Percentiles rank a stretch among this genome's conserved stretches.
Evolutionary conservation across 2,329 filamentous ascomycete species (phyloP).

Genomic region (Tolypocladium paradoxum): DNA sequence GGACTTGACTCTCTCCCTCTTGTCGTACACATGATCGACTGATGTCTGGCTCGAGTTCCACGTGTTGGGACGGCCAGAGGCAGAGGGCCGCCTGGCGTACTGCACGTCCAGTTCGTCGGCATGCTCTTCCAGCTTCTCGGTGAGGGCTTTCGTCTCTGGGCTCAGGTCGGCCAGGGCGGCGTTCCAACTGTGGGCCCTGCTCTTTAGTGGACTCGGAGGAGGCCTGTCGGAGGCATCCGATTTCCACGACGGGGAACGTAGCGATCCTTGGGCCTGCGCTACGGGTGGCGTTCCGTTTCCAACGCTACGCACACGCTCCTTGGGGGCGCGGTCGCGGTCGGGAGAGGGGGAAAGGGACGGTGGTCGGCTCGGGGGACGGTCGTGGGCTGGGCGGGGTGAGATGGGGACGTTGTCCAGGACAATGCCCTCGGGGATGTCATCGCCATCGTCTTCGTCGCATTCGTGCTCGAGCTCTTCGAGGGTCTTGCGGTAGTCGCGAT

Average conservation of each 20-base stretch:
- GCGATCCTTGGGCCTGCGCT: slow-evolving; percentile 46
- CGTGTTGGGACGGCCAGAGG: slow-evolving; percentile 25
- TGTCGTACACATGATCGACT: slow-evolving; percentile 22
- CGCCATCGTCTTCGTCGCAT: slow-evolving; percentile 64
- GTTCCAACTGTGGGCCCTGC: slow-evolving; percentile 64
- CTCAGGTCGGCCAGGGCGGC: slow-evolving; percentile 58
- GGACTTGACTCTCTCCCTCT: slow-evolving; percentile 49
- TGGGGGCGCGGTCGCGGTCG: slow-evolving; percentile 30
- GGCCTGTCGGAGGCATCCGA: slow-evolving; percentile 29
- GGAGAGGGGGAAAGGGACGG: slow-evolving; percentile 44
- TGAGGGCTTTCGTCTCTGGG: slow-evolving; percentile 62
- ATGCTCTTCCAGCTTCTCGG: slow-evolving; percentile 71
- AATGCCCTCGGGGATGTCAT: slow-evolving; percentile 68
- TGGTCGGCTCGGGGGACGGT: slow-evolving; percentile 42
- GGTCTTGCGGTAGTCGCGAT: slow-evolving; percentile 49
- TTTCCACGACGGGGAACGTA: slow-evolving; percentile 46
- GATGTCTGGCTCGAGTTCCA: slow-evolving; percentile 26
- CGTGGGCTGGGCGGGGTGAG: slow-evolving; percentile 54
- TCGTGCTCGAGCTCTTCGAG: slow-evolving; percentile 63
- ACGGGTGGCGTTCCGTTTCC: slow-evolving; percentile 55
- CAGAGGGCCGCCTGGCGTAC: slow-evolving; percentile 19
- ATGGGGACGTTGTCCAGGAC: slow-evolving; percentile 75
- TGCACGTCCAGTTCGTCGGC: slow-evolving; percentile 47
- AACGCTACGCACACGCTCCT: slow-evolving; percentile 41
- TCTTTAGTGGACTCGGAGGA: slow-evolving; percentile 32